Evolutionary conservation across 1,284 basidiomycete genomes (phyloP).

Genomic region (Boletus holoroseus): DNA sequence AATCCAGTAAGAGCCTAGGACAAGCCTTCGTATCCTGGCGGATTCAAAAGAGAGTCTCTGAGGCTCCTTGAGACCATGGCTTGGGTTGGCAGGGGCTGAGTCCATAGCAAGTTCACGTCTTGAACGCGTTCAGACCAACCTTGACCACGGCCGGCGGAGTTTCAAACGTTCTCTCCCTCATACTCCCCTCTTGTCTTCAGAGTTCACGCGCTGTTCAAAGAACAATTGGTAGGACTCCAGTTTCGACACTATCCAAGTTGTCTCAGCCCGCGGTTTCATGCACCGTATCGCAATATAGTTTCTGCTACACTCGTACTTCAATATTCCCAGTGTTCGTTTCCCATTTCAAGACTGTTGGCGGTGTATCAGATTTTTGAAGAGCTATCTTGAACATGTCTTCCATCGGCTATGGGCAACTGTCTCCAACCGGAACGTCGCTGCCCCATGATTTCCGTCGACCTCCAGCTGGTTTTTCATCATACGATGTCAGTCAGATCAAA

Average conservation of each 20-base stretch:
- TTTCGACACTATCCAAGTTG: neutral
- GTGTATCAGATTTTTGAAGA: constrained; percentile 6
- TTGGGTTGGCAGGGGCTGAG: constrained; percentile 7
- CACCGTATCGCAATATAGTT: constrained; percentile 5
- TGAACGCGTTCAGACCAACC: constrained; percentile 7
- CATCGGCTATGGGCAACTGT: constrained; percentile 25
- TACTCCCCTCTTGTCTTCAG: constrained; percentile 18
- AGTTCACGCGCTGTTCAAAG: constrained; percentile 11
- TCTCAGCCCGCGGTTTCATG: constrained; percentile 8
- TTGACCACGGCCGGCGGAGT: constrained; percentile 26
- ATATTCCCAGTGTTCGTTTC: constrained; percentile 7
- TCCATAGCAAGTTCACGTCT: constrained; percentile 24
- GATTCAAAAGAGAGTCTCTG: constrained; percentile 51
- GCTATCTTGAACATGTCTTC: constrained; percentile 25
- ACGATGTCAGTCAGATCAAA: constrained; percentile 35
- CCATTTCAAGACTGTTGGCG: constrained; percentile 7
- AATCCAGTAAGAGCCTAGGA: constrained; percentile 71
- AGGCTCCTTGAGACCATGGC: constrained; percentile 42
- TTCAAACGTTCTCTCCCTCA: constrained; percentile 29
- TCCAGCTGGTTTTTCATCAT: constrained; percentile 19
- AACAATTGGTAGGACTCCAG: constrained; percentile 7
- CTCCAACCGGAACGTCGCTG: constrained; percentile 25
- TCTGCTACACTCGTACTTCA: constrained; percentile 4
- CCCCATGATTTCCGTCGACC: constrained; percentile 31
- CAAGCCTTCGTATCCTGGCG: constrained; percentile 44